Base-by-base conservation (phyloP, 805 yeast species). In the Teunomyces pallodes region DNA sequence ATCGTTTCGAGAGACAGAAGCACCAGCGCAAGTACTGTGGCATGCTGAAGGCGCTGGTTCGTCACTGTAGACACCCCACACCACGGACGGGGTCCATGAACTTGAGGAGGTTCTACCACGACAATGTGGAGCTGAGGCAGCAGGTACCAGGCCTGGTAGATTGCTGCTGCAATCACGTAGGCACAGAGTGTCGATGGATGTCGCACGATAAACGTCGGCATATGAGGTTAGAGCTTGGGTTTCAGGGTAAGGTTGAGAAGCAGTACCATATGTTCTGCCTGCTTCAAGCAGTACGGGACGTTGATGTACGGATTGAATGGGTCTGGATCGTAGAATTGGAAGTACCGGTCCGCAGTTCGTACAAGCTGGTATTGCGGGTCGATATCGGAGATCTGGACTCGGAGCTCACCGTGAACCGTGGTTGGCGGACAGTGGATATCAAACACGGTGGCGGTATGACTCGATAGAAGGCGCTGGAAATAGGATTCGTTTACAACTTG, bases 61-160 rank as follows among this genome's bases (percentile, higher is more conserved):
- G 51, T 58, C 1, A 61, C 36, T 1, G 61, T 62, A 26, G 54
- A 54, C 24, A 52, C 56, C 3, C 69, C 70, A 50, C 70, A 65
- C 66, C 68, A 65, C 4, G 67, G 66, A 17, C 30, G 41, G 5
- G 41, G 30, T 4, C 41, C 41, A 6, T 32, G 13, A 14, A 32
- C 14, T 10, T n/a, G 14, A 31, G 17, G 35, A 32, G 35, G 35
- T 12, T 32, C 35, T 5, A 32, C 10, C 35, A 32, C 35, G 35
- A 32, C 16, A 4, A 32, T 13, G 10, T 7, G 17, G 35, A 32
- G 17, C 13, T 32, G 17, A 13, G 35, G 35, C 13, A 32, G 9
- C 16, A 16, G 9, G 8, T 16, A 17, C 13, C 35, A 32, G 10
- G 17, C 8, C 35, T 32, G 35, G 16, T 3, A 13, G 10, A 32